phyloP scores from a whole-genome alignment of 768 basidiomycete genomes.

The Pholiota microspora region DNA sequence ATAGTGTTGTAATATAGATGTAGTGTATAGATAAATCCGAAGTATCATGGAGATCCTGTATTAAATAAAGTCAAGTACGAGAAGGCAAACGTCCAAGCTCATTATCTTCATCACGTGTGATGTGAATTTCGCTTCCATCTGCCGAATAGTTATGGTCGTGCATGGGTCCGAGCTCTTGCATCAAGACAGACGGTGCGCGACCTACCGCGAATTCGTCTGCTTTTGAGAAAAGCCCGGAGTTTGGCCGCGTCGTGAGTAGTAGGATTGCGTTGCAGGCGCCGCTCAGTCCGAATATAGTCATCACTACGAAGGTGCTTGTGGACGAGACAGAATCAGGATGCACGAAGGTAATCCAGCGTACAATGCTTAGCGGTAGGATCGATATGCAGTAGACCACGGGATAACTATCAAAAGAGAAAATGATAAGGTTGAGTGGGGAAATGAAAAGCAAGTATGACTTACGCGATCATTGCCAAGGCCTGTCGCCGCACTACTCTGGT shows the following conservation, averaged over 20 bases:
- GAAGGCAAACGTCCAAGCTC: constrained; percentile 17
- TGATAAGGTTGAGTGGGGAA: background rate
- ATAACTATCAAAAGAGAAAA: constrained; percentile 24
- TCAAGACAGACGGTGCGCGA: constrained; percentile 11
- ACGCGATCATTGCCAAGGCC: constrained; percentile 30
- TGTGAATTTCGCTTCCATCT: background rate
- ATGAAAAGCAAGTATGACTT: constrained; percentile 1
- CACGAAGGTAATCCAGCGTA: constrained; percentile 36
- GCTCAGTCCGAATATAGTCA: constrained; percentile 34
- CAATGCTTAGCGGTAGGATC: constrained; percentile 37
- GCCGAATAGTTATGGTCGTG: background rate
- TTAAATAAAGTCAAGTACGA: background rate
- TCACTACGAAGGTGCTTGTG: constrained; percentile 30
- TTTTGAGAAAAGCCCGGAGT: constrained; percentile 30
- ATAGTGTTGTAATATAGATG: no score
- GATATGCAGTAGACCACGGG: constrained; percentile 35
- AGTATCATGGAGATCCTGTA: background rate
- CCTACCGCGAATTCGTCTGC: constrained; percentile 1
- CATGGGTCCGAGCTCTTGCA: background rate
- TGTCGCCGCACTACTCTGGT: constrained; percentile 16
- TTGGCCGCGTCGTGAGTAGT: constrained; percentile 32
- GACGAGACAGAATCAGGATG: constrained; percentile 21
- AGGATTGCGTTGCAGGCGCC: constrained; percentile 40
- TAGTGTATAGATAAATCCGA: background rate
- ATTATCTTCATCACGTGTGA: constrained; percentile 1